Base-by-base conservation (phyloP, 2,329 filamentous ascomycete genomes). In the Epichloe gansuensis region DNA sequence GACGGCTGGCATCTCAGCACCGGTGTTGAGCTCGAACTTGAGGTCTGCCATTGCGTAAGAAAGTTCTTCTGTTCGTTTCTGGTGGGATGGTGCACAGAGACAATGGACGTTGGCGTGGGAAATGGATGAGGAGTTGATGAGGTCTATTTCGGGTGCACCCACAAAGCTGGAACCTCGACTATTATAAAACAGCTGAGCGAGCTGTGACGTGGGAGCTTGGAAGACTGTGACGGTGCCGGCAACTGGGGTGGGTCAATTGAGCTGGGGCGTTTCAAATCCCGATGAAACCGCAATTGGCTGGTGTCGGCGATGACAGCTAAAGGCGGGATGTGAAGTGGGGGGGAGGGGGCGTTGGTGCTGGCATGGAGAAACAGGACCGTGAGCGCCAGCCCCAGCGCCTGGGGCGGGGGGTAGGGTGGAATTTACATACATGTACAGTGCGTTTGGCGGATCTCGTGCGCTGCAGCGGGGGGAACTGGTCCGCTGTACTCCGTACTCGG, bases 11-110 rank as follows among this genome's bases (percentile, higher is more conserved):
- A 85, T 84, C 56, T 78, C 70, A 52, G 72, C 68, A 53, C 81
- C 81, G 39, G 74, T 82, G 71, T 85, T 85, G 58, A 85, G 76
- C 62, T 76, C 81, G 68, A 80, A 83, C 23, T 70, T 72, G 56
- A 47, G 42, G 36, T 41, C 35, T 11, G 49, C 31, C 49, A 51
- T 51, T 31, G 27, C 45, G 27, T 46, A 8, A 38, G 1, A 23
- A 47, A 31, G 27, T 31, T 31, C 27, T 31, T 39, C 36, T 13
- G 36, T 39, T 39, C 5, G 36, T n/a, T n/a, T 38, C 36, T 39
- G 36, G 12, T 39, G n/a, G 36, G 36, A 5, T n/a, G 36, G 8
- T 31, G 27, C 27, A 31, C 27, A 31, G 27, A 31, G 27, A 31
- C 8, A 31, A 31, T 4, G 27, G 27, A 31, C 27, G 27, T 9